phyloP scores from a whole-genome alignment of 495 filamentous ascomycete species.

The Aspergillus avenaceus region DNA sequence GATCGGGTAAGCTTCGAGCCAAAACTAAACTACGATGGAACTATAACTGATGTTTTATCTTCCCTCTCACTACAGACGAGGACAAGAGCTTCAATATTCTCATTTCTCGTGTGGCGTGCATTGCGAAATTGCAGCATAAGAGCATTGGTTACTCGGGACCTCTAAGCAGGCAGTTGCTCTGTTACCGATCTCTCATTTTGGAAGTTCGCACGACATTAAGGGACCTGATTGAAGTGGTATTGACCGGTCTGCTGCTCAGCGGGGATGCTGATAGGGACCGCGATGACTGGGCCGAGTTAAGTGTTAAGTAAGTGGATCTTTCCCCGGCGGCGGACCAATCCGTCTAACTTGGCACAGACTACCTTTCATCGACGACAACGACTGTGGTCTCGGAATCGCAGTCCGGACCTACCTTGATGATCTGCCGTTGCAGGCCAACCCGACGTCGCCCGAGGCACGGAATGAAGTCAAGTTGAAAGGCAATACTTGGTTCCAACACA shows the following conservation, averaged over 20 bases:
- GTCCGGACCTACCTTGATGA: constrained; percentile 94
- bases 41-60: not conserved
- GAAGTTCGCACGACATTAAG: constrained; percentile 73
- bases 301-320: constrained; percentile 56
- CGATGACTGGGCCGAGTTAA: constrained; percentile 65
- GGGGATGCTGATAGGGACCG: constrained; percentile 70
- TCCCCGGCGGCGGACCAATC: not conserved
- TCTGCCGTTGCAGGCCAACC: constrained; percentile 48
- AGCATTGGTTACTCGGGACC: constrained; percentile 91
- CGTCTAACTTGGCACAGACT: constrained; percentile 54
- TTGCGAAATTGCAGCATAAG: constrained; percentile 77
- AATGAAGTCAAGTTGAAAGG: constrained; percentile 60
- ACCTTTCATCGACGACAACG: constrained; percentile 79
- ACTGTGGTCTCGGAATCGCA: constrained; percentile 82
- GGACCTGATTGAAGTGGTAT: constrained; percentile 76
- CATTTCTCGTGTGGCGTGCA: constrained; percentile 77
- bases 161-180: constrained; percentile 81
- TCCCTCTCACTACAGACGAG: constrained; percentile 48
- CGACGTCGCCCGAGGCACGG: constrained; percentile 55
- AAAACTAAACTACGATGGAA: not conserved
- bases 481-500: constrained; percentile 70
- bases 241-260: constrained; percentile 74
- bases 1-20: constrained; percentile 42
- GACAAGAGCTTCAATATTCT: constrained; percentile 71
- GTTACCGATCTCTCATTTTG: constrained; percentile 77